A percentile compares a stretch with the other conserved stretches of the same genome.
Evolutionary conservation across 1,284 basidiomycete species (phyloP).

Genomic region (Boletus semigastroideus): DNA sequence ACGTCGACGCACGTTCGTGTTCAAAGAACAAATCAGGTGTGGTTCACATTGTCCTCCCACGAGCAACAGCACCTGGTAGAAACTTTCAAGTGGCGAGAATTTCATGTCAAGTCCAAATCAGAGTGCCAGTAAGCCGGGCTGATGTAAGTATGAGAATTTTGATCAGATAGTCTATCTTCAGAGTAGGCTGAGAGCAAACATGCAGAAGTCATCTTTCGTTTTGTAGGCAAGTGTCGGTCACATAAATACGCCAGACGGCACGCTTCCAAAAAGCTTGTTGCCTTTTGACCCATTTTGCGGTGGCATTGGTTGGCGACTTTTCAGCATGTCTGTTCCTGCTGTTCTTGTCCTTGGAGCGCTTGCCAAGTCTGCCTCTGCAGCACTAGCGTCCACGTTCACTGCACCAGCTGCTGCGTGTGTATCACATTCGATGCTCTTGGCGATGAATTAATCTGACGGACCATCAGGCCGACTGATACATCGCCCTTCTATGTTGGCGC

Average conservation of each 20-base stretch:
- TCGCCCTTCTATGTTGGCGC: not conserved
- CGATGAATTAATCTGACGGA: not conserved
- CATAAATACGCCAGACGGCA: constrained; percentile 17
- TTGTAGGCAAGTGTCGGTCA: not conserved
- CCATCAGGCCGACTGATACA: not conserved
- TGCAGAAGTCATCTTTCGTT: not conserved
- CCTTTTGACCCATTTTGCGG: not conserved
- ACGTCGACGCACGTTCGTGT: constrained; percentile 17
- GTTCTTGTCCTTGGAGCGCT: constrained; percentile 22
- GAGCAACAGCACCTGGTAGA: not conserved
- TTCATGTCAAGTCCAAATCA: not conserved
- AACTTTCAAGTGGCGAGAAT: not conserved
- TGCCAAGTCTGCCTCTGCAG: not conserved
- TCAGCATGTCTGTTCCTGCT: constrained; percentile 13
- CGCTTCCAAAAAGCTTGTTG: not conserved
- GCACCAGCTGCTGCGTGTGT: not conserved
- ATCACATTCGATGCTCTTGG: not conserved
- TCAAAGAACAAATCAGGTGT: not conserved
- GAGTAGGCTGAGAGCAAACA: not conserved
- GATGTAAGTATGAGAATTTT: not conserved
- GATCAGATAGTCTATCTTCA: not conserved
- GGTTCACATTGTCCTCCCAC: not conserved
- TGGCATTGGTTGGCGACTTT: not conserved
- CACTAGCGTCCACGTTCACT: not conserved
- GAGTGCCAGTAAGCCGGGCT: not conserved